Conservation (phyloP, 495 filamentous ascomycete species). For the Rhypophila decipiens region DNA sequence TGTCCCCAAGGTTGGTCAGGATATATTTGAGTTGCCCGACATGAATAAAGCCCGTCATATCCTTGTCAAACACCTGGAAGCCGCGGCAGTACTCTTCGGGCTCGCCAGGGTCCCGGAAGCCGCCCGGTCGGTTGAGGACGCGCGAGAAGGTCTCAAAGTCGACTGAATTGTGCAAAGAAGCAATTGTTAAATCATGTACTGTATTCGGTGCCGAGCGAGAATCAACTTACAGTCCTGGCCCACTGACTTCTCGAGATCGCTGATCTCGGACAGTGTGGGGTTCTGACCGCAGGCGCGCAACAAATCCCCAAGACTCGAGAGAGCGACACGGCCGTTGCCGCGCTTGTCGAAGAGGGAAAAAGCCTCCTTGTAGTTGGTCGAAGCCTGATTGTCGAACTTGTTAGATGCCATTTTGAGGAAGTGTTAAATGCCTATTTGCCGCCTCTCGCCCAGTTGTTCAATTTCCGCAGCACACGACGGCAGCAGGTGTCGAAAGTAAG, state of each 20-base stretch:
- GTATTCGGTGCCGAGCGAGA: too few relatives aligned
- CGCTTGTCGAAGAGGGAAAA: conserved; percentile 99
- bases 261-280: conserved; percentile 86
- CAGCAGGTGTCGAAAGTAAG: neutral
- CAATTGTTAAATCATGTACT: too few relatives aligned
- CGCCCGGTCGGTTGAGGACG: conserved; percentile 92
- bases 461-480: neutral
- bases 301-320: conserved; percentile 84
- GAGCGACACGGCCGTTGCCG: conserved; percentile 80
- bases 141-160: conserved; percentile 96
- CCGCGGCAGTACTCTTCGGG: conserved; percentile 96
- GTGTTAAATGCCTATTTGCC: neutral
- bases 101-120: conserved; percentile 95
- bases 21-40: conserved; percentile 96
- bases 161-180: conserved; percentile 61
- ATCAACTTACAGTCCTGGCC: conserved; percentile 79
- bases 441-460: neutral
- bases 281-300: conserved; percentile 97
- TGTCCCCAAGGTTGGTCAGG: conserved; percentile 93
- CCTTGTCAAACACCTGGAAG: conserved; percentile 99
- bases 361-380: conserved; percentile 99
- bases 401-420: conserved; percentile 39
- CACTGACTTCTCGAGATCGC: conserved; percentile 78
- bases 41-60: conserved; percentile 95
- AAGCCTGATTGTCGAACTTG: conserved; percentile 61